Evolutionary conservation across 1,284 basidiomycete species (phyloP).

Genomic region (Cerioporus squamosus): DNA sequence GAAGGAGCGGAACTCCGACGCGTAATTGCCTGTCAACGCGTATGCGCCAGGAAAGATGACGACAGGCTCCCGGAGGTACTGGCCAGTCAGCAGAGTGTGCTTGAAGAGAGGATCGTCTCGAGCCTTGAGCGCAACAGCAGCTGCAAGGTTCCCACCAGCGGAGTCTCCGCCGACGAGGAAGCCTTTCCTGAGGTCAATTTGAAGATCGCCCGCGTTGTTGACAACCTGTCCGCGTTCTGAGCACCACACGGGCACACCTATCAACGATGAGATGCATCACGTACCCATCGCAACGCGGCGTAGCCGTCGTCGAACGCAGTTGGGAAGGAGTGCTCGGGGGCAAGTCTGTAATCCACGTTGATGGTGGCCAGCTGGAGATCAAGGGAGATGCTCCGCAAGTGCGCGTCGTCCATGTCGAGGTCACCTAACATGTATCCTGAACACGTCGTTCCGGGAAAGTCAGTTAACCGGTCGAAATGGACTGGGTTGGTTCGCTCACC

Average conservation of each 20-base stretch:
- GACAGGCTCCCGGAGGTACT: slow-evolving; percentile 8
- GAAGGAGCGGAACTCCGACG: background rate
- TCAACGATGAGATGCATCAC: background rate
- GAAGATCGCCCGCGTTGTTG: slow-evolving; percentile 1
- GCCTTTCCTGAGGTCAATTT: slow-evolving; percentile 17
- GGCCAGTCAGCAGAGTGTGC: slow-evolving; percentile 15
- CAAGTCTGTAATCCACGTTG: slow-evolving; percentile 24
- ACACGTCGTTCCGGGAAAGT: no score
- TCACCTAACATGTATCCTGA: slow-evolving; percentile 18
- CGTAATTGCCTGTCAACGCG: background rate
- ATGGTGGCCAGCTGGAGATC: slow-evolving; percentile 24
- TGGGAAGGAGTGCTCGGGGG: slow-evolving; percentile 27
- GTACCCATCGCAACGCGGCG: slow-evolving; percentile 28
- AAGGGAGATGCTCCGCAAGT: slow-evolving; percentile 19
- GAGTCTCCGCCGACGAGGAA: slow-evolving; percentile 31
- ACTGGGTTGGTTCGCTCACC: no score
- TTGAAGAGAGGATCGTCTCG: slow-evolving; percentile 27
- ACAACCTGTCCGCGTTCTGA: background rate
- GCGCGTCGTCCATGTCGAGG: slow-evolving; percentile 22
- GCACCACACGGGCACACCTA: no score
- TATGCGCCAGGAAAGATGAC: background rate
- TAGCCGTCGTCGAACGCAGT: slow-evolving; percentile 22
- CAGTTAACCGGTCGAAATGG: no score
- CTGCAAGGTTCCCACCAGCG: slow-evolving; percentile 29
- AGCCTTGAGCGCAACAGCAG: slow-evolving; percentile 24